phyloP scores from a whole-genome alignment of 1,284 basidiomycete genomes.

The Leccinum griseonigrum region DNA sequence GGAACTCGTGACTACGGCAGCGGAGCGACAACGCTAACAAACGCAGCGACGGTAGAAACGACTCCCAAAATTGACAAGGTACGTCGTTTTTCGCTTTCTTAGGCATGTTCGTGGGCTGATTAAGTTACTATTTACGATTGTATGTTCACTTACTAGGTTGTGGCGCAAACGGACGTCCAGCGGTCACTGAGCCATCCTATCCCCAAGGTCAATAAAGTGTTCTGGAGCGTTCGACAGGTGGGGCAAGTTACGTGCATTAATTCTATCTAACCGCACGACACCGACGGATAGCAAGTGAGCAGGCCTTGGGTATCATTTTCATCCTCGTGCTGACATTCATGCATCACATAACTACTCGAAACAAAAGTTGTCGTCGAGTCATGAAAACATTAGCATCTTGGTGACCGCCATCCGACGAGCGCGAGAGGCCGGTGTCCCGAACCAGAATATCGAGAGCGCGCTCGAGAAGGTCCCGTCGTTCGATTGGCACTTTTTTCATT shows the following conservation, averaged over 20 bases:
- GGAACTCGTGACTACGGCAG: no score
- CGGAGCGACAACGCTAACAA: no score
- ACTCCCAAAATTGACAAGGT: no score
- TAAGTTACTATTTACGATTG: no score
- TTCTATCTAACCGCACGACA: slow-evolving; percentile 94
- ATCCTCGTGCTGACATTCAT: slow-evolving; percentile 14
- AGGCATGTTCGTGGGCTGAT: no score
- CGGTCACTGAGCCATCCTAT: slow-evolving; percentile 49
- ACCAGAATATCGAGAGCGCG: slow-evolving; percentile 73
- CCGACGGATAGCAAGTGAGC: slow-evolving; percentile 86
- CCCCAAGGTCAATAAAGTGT: slow-evolving; percentile 25
- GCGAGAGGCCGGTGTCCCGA: slow-evolving; percentile 69
- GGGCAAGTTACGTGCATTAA: slow-evolving; percentile 58
- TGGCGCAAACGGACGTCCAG: slow-evolving; percentile 17
- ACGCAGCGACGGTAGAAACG: no score
- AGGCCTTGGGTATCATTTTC: neutral
- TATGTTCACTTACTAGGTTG: no score
- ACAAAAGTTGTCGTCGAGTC: slow-evolving; percentile 79
- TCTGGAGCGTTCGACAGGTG: slow-evolving; percentile 47
- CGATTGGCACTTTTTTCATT: neutral
- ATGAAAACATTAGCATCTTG: slow-evolving; percentile 79
- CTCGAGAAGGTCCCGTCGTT: slow-evolving; percentile 52
- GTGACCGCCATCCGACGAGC: slow-evolving; percentile 61
- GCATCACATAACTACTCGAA: slow-evolving; percentile 75
- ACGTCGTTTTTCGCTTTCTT: no score